Percentiles rank a stretch among this genome's conserved stretches.
Evolutionary conservation across 768 basidiomycete genomes (phyloP).

Genomic region (Trametes punicea): DNA sequence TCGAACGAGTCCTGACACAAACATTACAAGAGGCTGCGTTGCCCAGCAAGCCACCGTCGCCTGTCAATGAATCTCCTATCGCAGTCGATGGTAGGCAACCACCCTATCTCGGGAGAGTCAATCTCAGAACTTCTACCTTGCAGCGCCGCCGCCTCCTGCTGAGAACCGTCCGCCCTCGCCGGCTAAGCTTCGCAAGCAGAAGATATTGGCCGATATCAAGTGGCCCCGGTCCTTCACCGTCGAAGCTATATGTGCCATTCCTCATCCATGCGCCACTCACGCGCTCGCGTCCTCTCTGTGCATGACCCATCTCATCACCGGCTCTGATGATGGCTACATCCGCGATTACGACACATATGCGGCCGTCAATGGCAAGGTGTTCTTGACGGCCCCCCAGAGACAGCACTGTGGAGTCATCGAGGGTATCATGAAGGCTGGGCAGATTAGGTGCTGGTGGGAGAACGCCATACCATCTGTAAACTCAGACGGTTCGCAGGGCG

Average conservation of each 20-base stretch:
- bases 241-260: conserved; percentile 88
- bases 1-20: conserved; percentile 37
- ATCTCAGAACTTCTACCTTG: too few relatives aligned
- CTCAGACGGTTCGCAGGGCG: conserved; percentile 42
- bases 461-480: conserved; percentile 47
- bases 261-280: conserved; percentile 85
- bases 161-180: conserved; percentile 50
- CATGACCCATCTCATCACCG: conserved; percentile 85
- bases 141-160: not conserved
- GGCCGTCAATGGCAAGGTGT: conserved; percentile 82
- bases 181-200: conserved; percentile 49
- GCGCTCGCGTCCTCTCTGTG: conserved; percentile 83
- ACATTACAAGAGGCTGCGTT: conserved; percentile 36
- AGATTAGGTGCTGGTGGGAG: conserved; percentile 89
- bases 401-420: conserved; percentile 90
- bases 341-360: conserved; percentile 90
- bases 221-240: conserved; percentile 72
- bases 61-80: conserved; percentile 8
- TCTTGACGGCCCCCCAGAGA: conserved; percentile 84
- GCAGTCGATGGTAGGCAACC: conserved; percentile 8
- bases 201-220: conserved; percentile 34
- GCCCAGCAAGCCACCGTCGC: conserved; percentile 17
- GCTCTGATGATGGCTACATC: conserved; percentile 91
- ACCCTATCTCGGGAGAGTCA: not conserved
- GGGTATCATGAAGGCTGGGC: conserved; percentile 86